A percentile compares a stretch with the other conserved stretches of the same genome.
Conservation (phyloP, 371 early-diverging fungal species). For the Cokeromyces recurvatus region DNA sequence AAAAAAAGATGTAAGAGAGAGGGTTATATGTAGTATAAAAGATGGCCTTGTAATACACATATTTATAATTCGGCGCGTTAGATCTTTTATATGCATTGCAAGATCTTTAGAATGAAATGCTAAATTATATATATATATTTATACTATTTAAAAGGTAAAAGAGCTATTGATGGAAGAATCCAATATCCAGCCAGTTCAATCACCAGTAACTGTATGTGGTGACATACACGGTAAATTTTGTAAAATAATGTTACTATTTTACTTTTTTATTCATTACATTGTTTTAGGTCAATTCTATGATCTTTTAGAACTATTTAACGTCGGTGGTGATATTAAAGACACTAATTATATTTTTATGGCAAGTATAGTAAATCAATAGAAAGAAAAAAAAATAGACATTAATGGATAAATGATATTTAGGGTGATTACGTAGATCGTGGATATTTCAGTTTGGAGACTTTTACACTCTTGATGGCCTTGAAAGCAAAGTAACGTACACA, state of each 20-base stretch:
- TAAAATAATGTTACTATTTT: no score
- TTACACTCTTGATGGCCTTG: constrained; percentile 92
- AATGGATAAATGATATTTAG: constrained; percentile 3
- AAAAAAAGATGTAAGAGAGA: not conserved
- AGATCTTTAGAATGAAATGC: no score
- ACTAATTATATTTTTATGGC: constrained; percentile 99
- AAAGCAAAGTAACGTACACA: constrained; percentile 95
- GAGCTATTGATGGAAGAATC: constrained; percentile 95
- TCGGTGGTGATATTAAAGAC: constrained; percentile 97
- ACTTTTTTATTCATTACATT: not conserved
- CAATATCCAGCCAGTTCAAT: constrained; percentile 92
- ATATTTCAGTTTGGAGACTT: constrained; percentile 98
- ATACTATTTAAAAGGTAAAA: constrained; percentile 66
- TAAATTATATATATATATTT: no score
- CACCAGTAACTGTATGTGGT: constrained; percentile 99
- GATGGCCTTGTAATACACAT: no score
- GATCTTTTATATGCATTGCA: no score
- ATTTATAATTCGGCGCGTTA: no score
- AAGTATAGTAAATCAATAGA: not conserved
- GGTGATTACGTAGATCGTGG: constrained; percentile 99
- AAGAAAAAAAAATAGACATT: not conserved
- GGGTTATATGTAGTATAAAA: no score
- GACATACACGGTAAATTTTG: constrained; percentile 88
- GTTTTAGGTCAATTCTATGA: constrained; percentile 94
- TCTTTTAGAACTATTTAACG: constrained; percentile 95